Evolutionary conservation across 2,329 filamentous ascomycete species (phyloP).

Genomic region (Fonsecaea multimorphosa): DNA sequence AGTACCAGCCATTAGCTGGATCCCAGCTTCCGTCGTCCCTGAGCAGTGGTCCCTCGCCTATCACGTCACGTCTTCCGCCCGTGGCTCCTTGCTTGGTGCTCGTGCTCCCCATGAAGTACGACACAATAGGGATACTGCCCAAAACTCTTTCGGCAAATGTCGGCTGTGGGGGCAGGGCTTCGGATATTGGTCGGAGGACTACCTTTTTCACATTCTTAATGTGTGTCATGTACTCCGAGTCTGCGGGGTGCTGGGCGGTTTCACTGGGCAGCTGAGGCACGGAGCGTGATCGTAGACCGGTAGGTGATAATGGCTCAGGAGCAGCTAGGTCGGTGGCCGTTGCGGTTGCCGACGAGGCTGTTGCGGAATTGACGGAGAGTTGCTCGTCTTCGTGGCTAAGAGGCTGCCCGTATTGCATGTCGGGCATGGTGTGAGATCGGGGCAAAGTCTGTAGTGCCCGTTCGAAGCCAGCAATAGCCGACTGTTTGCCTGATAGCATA

Average conservation of each 20-base stretch:
- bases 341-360: constrained; percentile 52
- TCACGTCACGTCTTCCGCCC: constrained; percentile 47
- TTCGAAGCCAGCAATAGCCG: constrained; percentile 42
- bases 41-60: constrained; percentile 54
- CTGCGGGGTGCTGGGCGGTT: constrained; percentile 42
- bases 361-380: constrained; percentile 43
- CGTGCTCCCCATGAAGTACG: constrained; percentile 67
- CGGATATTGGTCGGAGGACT: constrained; percentile 70
- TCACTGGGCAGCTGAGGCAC: constrained; percentile 34
- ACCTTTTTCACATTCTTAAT: constrained; percentile 69
- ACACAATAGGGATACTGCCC: constrained; percentile 70
- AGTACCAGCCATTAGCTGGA: constrained; percentile 53
- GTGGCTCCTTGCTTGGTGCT: constrained; percentile 21
- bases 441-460: constrained; percentile 46
- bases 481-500: constrained; percentile 43
- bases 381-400: constrained; percentile 43
- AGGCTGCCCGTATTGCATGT: constrained; percentile 45
- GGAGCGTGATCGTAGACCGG: constrained; percentile 41
- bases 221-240: constrained; percentile 58
- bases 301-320: constrained; percentile 39
- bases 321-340: constrained; percentile 38
- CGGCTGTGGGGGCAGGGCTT: constrained; percentile 73
- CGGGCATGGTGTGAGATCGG: constrained; percentile 47
- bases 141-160: constrained; percentile 69
- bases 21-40: constrained; percentile 52